Percentiles rank a stretch among this genome's conserved stretches.
phyloP scores from a whole-genome alignment of 495 filamentous ascomycete genomes.

The Trichoderma parareesei region DNA sequence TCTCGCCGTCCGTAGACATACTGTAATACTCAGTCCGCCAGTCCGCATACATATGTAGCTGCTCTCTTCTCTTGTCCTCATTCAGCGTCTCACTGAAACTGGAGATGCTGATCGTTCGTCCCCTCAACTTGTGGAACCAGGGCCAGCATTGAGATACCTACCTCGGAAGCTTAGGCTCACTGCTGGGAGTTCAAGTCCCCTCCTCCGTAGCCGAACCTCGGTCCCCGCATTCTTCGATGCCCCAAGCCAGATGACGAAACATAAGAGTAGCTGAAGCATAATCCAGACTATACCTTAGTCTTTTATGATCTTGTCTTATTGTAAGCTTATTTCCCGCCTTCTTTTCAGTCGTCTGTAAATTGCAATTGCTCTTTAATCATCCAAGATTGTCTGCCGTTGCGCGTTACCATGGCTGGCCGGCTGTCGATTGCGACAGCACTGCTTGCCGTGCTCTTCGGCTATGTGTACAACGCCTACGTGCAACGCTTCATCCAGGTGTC shows the following conservation, averaged over 20 bases:
- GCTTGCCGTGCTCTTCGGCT: not conserved
- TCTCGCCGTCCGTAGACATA: too few species aligned
- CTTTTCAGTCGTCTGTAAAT: too few species aligned
- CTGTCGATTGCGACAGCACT: not conserved
- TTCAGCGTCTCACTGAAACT: not conserved
- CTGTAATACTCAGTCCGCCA: too few species aligned
- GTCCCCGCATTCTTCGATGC: not conserved
- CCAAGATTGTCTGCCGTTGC: not conserved
- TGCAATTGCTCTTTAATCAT: not conserved
- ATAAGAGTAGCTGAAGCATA: not conserved
- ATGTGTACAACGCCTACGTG: conserved; percentile 2
- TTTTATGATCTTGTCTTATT: not conserved
- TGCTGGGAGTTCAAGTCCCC: not conserved
- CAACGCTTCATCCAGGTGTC: conserved; percentile 16
- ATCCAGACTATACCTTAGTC: not conserved
- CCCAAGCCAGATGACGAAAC: not conserved
- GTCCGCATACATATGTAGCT: not conserved
- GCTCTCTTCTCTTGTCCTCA: not conserved
- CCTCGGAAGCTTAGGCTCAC: too few species aligned
- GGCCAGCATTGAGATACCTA: too few species aligned
- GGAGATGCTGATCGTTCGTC: too few species aligned
- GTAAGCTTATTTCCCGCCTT: too few species aligned
- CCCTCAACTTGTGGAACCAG: too few species aligned
- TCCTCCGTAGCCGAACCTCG: not conserved
- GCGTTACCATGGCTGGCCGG: not conserved